A percentile compares a stretch with the other conserved stretches of the same genome.
These are phyloP conservation scores for Euphorbia pulcherrima DNA, from an alignment of 345 rosid species.

Conservation along the genomic window DNA sequence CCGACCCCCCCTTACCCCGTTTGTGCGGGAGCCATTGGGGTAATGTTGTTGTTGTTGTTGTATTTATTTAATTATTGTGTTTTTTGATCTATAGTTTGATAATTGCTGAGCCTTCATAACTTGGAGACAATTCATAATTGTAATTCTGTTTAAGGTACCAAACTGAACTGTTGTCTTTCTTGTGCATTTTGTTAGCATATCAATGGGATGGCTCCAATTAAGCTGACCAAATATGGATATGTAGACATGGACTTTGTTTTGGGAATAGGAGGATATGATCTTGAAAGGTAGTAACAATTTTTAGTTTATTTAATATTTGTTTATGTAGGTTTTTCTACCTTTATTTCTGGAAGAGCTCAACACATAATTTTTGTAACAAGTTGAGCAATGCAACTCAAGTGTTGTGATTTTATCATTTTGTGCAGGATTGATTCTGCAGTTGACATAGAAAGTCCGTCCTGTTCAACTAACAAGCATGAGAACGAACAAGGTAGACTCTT, in stretches of 20 bases:
- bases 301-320: neutral
- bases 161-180: neutral
- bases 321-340: neutral
- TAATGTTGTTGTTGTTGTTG: no score
- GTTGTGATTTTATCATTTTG: conserved; percentile 13
- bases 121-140: neutral
- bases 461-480: conserved; percentile 34
- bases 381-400: neutral
- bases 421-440: conserved; percentile 65
- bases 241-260: conserved; percentile 73
- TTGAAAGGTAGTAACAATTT: conserved; percentile 47
- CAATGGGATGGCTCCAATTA: conserved; percentile 61
- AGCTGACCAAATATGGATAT: conserved; percentile 50
- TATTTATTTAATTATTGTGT: neutral
- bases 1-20: no score
- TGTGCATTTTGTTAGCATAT: conserved; percentile 39
- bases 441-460: conserved; percentile 29
- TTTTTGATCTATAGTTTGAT: neutral
- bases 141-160: neutral
- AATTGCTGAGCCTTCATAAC: neutral
- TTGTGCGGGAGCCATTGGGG: no score
- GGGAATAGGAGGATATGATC: conserved; percentile 77
- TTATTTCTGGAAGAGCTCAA: neutral
- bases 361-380: conserved; percentile 1
- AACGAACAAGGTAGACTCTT: conserved; percentile 35